These are phyloP conservation scores for Clonostachys byssicola DNA, from an alignment of 2,329 filamentous ascomycete species.

Conservation along the genomic window DNA sequence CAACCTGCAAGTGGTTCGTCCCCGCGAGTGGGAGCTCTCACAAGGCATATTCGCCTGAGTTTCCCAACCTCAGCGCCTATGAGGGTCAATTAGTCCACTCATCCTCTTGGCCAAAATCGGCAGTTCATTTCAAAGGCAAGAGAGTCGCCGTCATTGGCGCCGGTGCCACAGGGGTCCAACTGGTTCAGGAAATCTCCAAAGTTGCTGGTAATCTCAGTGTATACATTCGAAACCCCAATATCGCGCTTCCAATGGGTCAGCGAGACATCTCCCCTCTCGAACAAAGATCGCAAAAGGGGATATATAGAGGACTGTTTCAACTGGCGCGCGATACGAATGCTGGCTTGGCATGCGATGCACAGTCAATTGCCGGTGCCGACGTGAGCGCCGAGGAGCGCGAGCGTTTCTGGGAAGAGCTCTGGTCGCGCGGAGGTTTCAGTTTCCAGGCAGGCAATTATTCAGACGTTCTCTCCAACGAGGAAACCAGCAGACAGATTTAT, in stretches of 20 bases:
- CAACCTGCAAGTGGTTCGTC: constrained; percentile 14
- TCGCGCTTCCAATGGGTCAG: neutral
- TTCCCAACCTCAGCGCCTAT: constrained; percentile 33
- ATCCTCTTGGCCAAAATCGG: constrained; percentile 40
- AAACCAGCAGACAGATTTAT: neutral
- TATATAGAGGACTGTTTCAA: too few relatives aligned
- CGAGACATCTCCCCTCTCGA: neutral
- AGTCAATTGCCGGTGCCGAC: too few relatives aligned
- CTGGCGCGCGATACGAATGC: too few relatives aligned
- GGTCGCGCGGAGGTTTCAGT: neutral
- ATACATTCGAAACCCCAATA: constrained; percentile 27
- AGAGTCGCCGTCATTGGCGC: neutral
- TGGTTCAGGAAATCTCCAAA: constrained; percentile 15
- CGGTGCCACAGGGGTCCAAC: neutral
- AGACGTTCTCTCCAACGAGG: neutral
- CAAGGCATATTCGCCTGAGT: constrained; percentile 23
- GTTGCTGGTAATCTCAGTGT: constrained; percentile 30
- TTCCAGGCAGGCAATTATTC: neutral
- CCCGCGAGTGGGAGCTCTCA: constrained; percentile 19
- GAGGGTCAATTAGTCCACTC: constrained; percentile 46
- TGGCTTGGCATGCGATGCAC: too few relatives aligned
- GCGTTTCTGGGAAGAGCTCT: too few relatives aligned
- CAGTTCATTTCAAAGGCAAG: neutral
- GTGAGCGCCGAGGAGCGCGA: too few relatives aligned
- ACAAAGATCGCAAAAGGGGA: too few relatives aligned